These are phyloP conservation scores for Suhomyces sp. DNA, from an alignment of 805 yeast genomes.

Conservation along the genomic window DNA sequence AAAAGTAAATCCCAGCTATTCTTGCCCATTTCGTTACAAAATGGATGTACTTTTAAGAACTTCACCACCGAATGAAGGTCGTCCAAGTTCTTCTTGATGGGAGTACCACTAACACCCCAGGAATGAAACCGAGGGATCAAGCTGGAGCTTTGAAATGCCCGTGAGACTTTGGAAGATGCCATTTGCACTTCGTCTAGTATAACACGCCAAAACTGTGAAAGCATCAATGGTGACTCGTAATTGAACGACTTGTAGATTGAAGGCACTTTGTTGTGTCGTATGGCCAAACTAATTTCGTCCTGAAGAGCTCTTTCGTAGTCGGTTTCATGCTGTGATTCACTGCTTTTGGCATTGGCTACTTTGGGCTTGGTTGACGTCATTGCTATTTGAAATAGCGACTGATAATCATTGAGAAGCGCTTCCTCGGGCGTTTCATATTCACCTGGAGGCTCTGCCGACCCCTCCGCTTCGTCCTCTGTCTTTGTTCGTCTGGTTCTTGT, in stretches of 20 bases:
- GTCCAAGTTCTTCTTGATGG: slow-evolving; percentile 61
- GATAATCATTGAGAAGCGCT: slow-evolving; percentile 16
- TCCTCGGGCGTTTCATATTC: slow-evolving; percentile 13
- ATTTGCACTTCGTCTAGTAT: slow-evolving; percentile 93
- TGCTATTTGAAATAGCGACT: slow-evolving; percentile 26
- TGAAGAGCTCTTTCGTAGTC: slow-evolving; percentile 33
- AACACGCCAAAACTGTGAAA: slow-evolving; percentile 84
- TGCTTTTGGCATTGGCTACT: slow-evolving; percentile 22
- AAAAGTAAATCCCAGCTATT: slow-evolving; percentile 38
- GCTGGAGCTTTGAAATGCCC: slow-evolving; percentile 77
- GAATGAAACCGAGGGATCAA: slow-evolving; percentile 82
- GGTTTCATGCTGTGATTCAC: slow-evolving; percentile 19
- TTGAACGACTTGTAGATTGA: slow-evolving; percentile 31
- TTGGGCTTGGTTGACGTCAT: slow-evolving; percentile 22
- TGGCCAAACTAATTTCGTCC: slow-evolving; percentile 30
- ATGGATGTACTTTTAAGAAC: slow-evolving; percentile 68
- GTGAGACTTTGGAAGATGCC: slow-evolving; percentile 70
- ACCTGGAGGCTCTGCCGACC: slow-evolving; percentile 15
- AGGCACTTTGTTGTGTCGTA: slow-evolving; percentile 25
- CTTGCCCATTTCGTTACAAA: slow-evolving; percentile 42
- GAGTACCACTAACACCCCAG: slow-evolving; percentile 98
- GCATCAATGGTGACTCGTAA: slow-evolving; percentile 78
- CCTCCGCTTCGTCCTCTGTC: slow-evolving; percentile 5
- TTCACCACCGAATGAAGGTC: slow-evolving; percentile 72
- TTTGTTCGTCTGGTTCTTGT: slow-evolving; percentile 33